phyloP scores from a whole-genome alignment of 352 stramenopile species.

The Phytophthora pseudosyringae region DNA sequence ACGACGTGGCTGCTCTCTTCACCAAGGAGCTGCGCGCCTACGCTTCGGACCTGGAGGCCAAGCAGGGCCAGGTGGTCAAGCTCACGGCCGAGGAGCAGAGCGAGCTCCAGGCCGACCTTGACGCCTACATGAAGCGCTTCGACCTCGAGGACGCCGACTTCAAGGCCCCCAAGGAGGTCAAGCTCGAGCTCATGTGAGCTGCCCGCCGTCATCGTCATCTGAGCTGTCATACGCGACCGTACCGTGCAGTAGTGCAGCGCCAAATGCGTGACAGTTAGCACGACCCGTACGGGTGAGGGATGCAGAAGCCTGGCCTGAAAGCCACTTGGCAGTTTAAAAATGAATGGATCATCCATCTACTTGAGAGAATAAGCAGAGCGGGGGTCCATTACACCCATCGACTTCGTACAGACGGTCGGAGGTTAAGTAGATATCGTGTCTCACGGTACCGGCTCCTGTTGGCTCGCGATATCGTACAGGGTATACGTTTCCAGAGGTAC shows the following conservation, averaged over 20 bases:
- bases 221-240: constrained; percentile 16
- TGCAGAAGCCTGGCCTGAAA: constrained; percentile 21
- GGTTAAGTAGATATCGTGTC: background rate
- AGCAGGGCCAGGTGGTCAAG: constrained; percentile 82
- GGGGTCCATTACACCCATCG: constrained; percentile 1
- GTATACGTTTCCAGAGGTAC: constrained; percentile 2
- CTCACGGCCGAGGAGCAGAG: constrained; percentile 79
- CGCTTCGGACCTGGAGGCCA: constrained; percentile 72
- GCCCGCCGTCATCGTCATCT: constrained; percentile 7
- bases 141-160: constrained; percentile 80
- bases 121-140: constrained; percentile 90
- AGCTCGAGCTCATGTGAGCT: constrained; percentile 87
- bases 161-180: constrained; percentile 85
- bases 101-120: constrained; percentile 83
- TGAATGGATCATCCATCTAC: constrained; percentile 43
- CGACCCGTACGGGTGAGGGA: constrained; percentile 1
- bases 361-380: constrained; percentile 37
- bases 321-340: constrained; percentile 38
- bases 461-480: background rate
- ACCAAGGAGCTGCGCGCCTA: constrained; percentile 85
- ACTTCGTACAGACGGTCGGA: background rate
- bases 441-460: constrained; percentile 4
- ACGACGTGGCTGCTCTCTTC: constrained; percentile 85
- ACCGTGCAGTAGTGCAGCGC: constrained; percentile 21
- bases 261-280: constrained; percentile 30